Base-by-base conservation (phyloP, 2,329 filamentous ascomycete genomes). In the Ophiostoma australiae region DNA sequence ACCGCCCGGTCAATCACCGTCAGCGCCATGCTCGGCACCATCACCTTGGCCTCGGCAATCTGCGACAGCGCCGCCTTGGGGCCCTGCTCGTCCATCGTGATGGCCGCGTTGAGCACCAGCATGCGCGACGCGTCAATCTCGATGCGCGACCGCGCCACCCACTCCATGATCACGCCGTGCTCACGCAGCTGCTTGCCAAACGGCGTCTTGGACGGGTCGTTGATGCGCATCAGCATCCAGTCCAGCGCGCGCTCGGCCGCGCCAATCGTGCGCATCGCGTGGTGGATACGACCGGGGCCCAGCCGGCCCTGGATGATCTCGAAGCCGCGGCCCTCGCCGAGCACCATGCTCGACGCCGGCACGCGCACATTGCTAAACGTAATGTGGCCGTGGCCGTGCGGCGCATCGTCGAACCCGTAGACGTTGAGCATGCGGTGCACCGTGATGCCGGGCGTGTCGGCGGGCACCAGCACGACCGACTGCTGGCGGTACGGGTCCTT, bases 301-400 rank as follows among this genome's bases (percentile, higher is more conserved):
- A 99, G 90, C 76, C 95, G 92, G 72, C 95, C 95, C 80, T 99
- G 95, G 78, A 99, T 97, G 78, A 99, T 97, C 81, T 99, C 95
- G 80, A 99, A 99, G 27, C 95, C 95, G 74, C 92, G 89, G 74
- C 95, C 95, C 80, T 95, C 92, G 73, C 95, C 94, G 3, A 99
- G 90, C 13, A 98, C 91, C 78, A 99, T 90, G 82, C 92, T 95
- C 76, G 84, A 83, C 41, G 85, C 88, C 8, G 94, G 94, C 0
- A 99, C 92, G 72, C 94, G 91, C 73, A 98, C 95, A 78, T 98
- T 91, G 72, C 89, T 85, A 82, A 99, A 98, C 48, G 84, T 87
- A 78, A 99, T 89, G 81, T 99, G 94, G 65, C 93, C 95, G 82
- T 99, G 95, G 71, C 95, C 95, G 80, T 99, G 95, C 2, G 95